phyloP scores from a whole-genome alignment of 2,329 filamentous ascomycete species.

The Ilyonectria sp. region DNA sequence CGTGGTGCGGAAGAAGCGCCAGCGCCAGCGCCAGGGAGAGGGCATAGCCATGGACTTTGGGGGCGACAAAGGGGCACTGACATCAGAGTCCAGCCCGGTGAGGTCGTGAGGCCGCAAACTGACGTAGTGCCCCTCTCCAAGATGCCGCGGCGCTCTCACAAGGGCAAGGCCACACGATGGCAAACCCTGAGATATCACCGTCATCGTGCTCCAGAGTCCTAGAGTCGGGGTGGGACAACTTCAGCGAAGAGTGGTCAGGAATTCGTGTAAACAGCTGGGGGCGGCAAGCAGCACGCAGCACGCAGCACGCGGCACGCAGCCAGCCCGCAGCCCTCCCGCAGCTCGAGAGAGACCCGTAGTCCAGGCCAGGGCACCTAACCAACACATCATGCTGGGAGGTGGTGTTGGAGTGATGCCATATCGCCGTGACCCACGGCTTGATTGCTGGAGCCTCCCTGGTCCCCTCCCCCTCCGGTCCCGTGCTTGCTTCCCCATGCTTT shows the following conservation, averaged over 20 bases:
- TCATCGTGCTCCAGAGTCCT: slow-evolving; percentile 46
- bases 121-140: slow-evolving; percentile 47
- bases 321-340: slow-evolving; percentile 1
- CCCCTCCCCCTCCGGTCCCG: slow-evolving; percentile 13
- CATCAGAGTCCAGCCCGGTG: slow-evolving; percentile 44
- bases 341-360: slow-evolving; percentile 9
- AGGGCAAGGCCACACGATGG: slow-evolving; percentile 39
- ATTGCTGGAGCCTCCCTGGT: slow-evolving; percentile 28
- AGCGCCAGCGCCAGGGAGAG: slow-evolving; percentile 34
- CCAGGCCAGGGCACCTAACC: slow-evolving; percentile 23
- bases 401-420: slow-evolving; percentile 49
- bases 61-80: slow-evolving; percentile 44
- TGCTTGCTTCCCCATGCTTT: slow-evolving; percentile 35
- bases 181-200: slow-evolving; percentile 43
- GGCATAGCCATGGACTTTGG: slow-evolving; percentile 34
- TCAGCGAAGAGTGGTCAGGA: slow-evolving; percentile 31
- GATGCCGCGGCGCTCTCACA: slow-evolving; percentile 41
- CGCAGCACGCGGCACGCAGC: slow-evolving; percentile 3
- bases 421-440: slow-evolving; percentile 36
- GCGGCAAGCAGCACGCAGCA: slow-evolving; percentile 11
- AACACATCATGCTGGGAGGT: slow-evolving; percentile 39
- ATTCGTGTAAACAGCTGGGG: slow-evolving; percentile 6
- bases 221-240: slow-evolving; percentile 44
- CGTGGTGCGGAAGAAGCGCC: slow-evolving; percentile 34
- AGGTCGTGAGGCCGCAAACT: slow-evolving; percentile 31